Percentiles rank a stretch among this genome's conserved stretches.
These are phyloP conservation scores for Camellia granthamiana DNA, from an alignment of 148 eudicot genomes.

Conservation along the genomic window DNA sequence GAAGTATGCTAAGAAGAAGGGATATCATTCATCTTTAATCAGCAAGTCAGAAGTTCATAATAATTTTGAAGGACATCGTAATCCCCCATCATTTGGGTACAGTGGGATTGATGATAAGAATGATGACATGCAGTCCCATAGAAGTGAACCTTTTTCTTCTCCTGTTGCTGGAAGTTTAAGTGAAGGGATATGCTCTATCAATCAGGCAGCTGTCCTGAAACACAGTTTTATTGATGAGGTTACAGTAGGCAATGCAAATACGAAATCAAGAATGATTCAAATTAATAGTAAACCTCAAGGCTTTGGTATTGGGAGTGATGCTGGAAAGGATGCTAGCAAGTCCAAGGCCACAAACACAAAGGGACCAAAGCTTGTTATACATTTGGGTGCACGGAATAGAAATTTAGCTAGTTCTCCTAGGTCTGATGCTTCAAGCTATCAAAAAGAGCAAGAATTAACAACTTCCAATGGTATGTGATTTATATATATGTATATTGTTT, in stretches of 20 bases:
- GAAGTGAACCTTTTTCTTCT: constrained; percentile 32
- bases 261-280: constrained; percentile 40
- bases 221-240: constrained; percentile 61
- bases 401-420: constrained; percentile 58
- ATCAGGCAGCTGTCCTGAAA: constrained; percentile 49
- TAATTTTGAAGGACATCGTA: constrained; percentile 40
- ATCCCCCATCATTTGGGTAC: constrained; percentile 33
- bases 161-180: constrained; percentile 44
- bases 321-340: constrained; percentile 40
- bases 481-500: background rate
- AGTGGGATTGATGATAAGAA: constrained; percentile 31
- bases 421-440: constrained; percentile 69
- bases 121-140: constrained; percentile 32
- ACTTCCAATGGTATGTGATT: constrained; percentile 51
- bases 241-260: constrained; percentile 32
- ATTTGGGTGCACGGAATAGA: constrained; percentile 71
- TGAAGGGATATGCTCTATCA: constrained; percentile 40
- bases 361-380: constrained; percentile 88
- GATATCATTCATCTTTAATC: constrained; percentile 26
- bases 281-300: constrained; percentile 46
- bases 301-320: constrained; percentile 32
- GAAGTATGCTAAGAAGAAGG: constrained; percentile 61
- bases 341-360: constrained; percentile 50
- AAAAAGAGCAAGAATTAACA: constrained; percentile 52
- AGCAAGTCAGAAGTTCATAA: constrained; percentile 33